phyloP scores from a whole-genome alignment of 495 filamentous ascomycete genomes.

The Xylaria curta region DNA sequence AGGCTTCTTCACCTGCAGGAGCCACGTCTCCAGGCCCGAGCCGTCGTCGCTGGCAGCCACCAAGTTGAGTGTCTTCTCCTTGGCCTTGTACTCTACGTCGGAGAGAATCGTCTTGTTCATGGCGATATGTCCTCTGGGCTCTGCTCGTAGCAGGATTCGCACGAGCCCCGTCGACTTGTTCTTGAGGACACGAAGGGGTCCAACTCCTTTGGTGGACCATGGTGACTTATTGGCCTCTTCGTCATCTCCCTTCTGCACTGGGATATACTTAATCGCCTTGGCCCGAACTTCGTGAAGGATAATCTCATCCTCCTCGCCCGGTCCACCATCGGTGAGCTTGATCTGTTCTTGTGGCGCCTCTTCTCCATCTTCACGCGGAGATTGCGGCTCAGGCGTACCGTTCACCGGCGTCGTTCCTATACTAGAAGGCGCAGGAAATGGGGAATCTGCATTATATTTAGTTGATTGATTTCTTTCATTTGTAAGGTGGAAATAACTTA shows the following conservation, averaged over 20 bases:
- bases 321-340: slow-evolving; percentile 65
- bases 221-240: slow-evolving; percentile 47
- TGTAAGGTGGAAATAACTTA: slow-evolving; percentile 35
- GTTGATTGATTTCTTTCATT: slow-evolving; percentile 11
- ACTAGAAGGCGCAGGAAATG: slow-evolving; percentile 58
- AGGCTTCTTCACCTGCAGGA: slow-evolving; percentile 65
- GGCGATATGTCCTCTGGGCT: slow-evolving; percentile 71
- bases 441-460: slow-evolving; percentile 47
- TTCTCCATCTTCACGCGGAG: slow-evolving; percentile 59
- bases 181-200: slow-evolving; percentile 69
- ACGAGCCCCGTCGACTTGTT: slow-evolving; percentile 66
- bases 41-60: slow-evolving; percentile 58
- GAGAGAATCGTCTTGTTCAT: slow-evolving; percentile 70
- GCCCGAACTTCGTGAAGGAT: slow-evolving; percentile 67
- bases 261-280: slow-evolving; percentile 63
- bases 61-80: slow-evolving; percentile 63
- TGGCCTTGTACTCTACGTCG: slow-evolving; percentile 61
- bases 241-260: slow-evolving; percentile 45
- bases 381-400: slow-evolving; percentile 65
- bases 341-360: slow-evolving; percentile 62
- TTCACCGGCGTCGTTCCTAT: slow-evolving; percentile 64
- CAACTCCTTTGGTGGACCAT: slow-evolving; percentile 69
- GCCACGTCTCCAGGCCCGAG: slow-evolving; percentile 63
- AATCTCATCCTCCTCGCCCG: slow-evolving; percentile 75
- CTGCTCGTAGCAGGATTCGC: slow-evolving; percentile 70